A percentile compares a stretch with the other conserved stretches of the same genome.
These are phyloP conservation scores for Alternaria hordeiaustralica DNA, from an alignment of 2,329 filamentous ascomycete species.

Conservation along the genomic window DNA sequence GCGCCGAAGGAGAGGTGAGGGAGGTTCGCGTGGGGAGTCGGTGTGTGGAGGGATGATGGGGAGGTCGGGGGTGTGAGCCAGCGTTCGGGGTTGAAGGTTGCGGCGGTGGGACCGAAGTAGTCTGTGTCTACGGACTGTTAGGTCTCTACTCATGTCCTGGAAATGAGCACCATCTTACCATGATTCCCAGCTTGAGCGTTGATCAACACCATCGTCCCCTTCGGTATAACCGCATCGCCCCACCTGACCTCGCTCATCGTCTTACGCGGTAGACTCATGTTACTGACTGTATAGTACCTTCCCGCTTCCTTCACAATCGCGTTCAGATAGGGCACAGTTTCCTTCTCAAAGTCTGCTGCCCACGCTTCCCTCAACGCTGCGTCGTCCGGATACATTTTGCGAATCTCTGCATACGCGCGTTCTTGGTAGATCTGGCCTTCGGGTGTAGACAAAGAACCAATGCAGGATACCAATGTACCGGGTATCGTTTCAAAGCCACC, in stretches of 20 bases:
- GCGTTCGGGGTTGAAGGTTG: conserved; percentile 57
- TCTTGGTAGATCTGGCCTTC: conserved; percentile 61
- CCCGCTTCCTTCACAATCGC: conserved; percentile 61
- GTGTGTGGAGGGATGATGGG: conserved; percentile 1
- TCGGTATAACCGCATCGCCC: conserved; percentile 59
- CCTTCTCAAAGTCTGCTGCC: conserved; percentile 53
- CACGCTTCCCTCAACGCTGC: conserved; percentile 55
- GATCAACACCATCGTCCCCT: conserved; percentile 62
- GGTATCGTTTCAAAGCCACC: conserved; percentile 64
- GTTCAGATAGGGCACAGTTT: conserved; percentile 58
- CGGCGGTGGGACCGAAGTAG: conserved; percentile 57
- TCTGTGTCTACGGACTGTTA: conserved; percentile 51
- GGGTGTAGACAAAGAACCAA: conserved; percentile 57
- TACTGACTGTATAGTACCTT: conserved; percentile 61
- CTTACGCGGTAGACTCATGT: conserved; percentile 61
- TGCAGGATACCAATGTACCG: conserved; percentile 59
- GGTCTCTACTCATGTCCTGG: too few relatives aligned
- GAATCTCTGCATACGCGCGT: conserved; percentile 61
- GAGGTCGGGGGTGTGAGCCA: conserved; percentile 47
- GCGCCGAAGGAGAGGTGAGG: conserved; percentile 60
- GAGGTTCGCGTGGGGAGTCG: conserved; percentile 31
- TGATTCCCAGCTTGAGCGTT: conserved; percentile 64
- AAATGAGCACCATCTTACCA: too few relatives aligned
- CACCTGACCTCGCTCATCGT: conserved; percentile 59
- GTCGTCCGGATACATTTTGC: conserved; percentile 51